Evolutionary conservation across 1,139 yeast species (phyloP), one percentile per base, ranked within the genome.

Genomic region (Diutina ranongensis): DNA sequence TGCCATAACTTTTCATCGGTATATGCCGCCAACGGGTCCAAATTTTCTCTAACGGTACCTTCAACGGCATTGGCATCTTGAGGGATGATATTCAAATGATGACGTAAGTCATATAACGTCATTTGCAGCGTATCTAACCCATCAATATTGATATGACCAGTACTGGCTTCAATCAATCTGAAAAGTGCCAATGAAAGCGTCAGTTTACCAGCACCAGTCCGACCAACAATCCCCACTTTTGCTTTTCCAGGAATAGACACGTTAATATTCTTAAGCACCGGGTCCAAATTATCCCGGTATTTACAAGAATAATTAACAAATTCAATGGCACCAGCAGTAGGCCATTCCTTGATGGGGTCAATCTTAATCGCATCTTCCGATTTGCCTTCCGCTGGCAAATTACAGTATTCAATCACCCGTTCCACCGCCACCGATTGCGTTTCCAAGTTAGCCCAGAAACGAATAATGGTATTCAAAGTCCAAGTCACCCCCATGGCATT

Each of bases 191-290:
- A 61, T 1, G 86, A 78, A 45, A 84, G 63, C 1, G 89, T 76
- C 34, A 86, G 78, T 58, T 84, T 84, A 20, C 95, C 95, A 1
- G 94, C 89, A 40, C 95, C 95, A 0, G 94, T 84, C 52, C 95
- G 71, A 9, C 95, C 95, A 16, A 83, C 92, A 50, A 84, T 78
- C 41, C 94, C 94, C 51, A 84, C 67, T 56, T 84, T 84, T 53
- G 84, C 92, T 16, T 65, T 65, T 3, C 86, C 69, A 28, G 71
- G 65, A 49, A 84, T 73, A 2, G 66, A 62, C 44, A 83, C 56
- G 34, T 65, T 62, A 45, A 84, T 65, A 44, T 74, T 65, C 46
- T 70, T 72, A 54, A 84, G 63, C 2, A 83, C 85, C 22, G 78
- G 75, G 44, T 73, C 80, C 46, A 75, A 57, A 48, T 78, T 78